Conservation (phyloP, 1,284 basidiomycete genomes). For the Termitomyces sp. region DNA sequence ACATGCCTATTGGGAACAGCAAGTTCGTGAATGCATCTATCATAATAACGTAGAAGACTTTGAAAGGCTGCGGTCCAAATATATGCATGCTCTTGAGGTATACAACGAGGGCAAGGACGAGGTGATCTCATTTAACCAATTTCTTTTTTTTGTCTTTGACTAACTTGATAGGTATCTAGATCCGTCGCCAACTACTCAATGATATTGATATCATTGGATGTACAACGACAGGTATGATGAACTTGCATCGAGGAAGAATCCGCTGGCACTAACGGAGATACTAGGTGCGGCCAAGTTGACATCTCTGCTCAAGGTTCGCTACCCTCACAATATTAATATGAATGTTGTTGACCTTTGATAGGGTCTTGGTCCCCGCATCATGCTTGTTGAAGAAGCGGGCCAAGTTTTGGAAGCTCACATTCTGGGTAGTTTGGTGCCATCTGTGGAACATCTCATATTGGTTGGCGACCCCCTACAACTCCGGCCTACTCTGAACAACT, state of each 20-base stretch:
- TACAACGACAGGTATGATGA: constrained; percentile 50
- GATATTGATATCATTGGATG: constrained; percentile 64
- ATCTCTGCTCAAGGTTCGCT: constrained; percentile 47
- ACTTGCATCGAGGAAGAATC: constrained; percentile 12
- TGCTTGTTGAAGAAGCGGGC: constrained; percentile 69
- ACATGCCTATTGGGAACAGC: constrained; percentile 30
- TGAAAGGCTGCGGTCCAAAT: constrained; percentile 23
- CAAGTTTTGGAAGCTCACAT: constrained; percentile 76
- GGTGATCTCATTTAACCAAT: constrained; percentile 19
- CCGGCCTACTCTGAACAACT: constrained; percentile 62
- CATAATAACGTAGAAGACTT: constrained; percentile 27
- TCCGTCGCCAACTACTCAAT: constrained; percentile 41
- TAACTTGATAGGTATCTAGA: constrained; percentile 17
- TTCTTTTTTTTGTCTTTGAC: background rate
- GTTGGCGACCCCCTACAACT: constrained; percentile 72
- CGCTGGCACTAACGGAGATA: background rate
- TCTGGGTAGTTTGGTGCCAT: constrained; percentile 54
- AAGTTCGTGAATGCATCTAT: constrained; percentile 30
- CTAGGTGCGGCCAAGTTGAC: constrained; percentile 63
- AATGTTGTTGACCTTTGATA: constrained; percentile 19
- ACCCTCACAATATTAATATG: background rate
- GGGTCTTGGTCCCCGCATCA: constrained; percentile 47
- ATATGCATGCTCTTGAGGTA: constrained; percentile 22
- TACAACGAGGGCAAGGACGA: constrained; percentile 33
- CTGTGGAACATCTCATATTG: constrained; percentile 57